phyloP scores from a whole-genome alignment of 2,329 filamentous ascomycete genomes.

The Arthrinium puccinioides region DNA sequence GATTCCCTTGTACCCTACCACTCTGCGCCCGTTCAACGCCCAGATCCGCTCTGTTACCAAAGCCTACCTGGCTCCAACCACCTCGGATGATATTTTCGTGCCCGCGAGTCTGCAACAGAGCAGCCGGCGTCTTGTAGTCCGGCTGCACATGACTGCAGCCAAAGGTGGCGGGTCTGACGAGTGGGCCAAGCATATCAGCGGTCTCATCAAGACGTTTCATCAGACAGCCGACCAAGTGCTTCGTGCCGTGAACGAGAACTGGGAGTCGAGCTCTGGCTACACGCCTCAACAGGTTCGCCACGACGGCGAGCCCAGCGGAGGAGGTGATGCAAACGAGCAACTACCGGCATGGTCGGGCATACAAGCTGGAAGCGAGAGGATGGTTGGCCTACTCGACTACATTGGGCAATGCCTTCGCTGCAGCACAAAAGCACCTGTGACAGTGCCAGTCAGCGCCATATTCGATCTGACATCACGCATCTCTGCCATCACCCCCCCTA shows the following conservation, averaged over 20 bases:
- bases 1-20: slow-evolving; percentile 74
- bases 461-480: slow-evolving; percentile 65
- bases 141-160: slow-evolving; percentile 72
- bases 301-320: slow-evolving; percentile 40
- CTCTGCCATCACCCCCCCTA: slow-evolving; percentile 55
- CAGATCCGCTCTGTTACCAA: slow-evolving; percentile 59
- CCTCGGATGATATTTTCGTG: slow-evolving; percentile 38
- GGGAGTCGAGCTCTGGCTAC: slow-evolving; percentile 60
- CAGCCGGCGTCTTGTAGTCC: slow-evolving; percentile 58
- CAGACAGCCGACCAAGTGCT: slow-evolving; percentile 69
- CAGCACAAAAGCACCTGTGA: slow-evolving; percentile 58
- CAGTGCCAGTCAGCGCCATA: slow-evolving; percentile 59
- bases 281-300: slow-evolving; percentile 32
- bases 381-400: slow-evolving; percentile 58
- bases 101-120: slow-evolving; percentile 46
- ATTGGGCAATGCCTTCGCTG: slow-evolving; percentile 56
- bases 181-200: slow-evolving; percentile 63
- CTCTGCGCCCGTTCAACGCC: slow-evolving; percentile 67
- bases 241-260: slow-evolving; percentile 72
- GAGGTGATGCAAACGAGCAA: slow-evolving; percentile 35
- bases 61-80: slow-evolving; percentile 57
- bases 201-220: slow-evolving; percentile 59
- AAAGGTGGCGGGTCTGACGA: slow-evolving; percentile 73
- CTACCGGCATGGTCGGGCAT: slow-evolving; percentile 70
- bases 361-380: slow-evolving; percentile 62